phyloP scores from a whole-genome alignment of 176 grass and related monocot species.

The Phragmites australis region DNA sequence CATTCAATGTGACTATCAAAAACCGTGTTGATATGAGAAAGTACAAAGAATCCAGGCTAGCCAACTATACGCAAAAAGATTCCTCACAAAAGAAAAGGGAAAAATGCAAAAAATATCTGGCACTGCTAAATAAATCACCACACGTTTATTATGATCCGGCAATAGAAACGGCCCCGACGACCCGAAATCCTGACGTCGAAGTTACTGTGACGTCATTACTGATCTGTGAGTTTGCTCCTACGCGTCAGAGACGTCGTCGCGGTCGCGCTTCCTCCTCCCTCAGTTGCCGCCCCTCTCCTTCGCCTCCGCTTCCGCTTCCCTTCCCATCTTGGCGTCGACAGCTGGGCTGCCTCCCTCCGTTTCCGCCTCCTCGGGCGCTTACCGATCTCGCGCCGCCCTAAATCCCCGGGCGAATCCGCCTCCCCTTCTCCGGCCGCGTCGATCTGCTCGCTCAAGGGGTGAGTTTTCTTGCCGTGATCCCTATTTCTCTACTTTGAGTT shows the following conservation, averaged over 20 bases:
- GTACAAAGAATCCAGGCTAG: slow-evolving; percentile 10
- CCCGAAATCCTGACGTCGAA: no score
- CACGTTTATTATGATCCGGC: slow-evolving; percentile 25
- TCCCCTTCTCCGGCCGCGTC: background rate
- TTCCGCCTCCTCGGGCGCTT: slow-evolving; percentile 11
- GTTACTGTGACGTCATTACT: no score
- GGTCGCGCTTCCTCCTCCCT: background rate
- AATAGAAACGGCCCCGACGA: slow-evolving; percentile 37
- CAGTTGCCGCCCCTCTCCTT: background rate
- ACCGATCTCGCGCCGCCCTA: slow-evolving; percentile 31
- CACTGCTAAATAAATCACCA: slow-evolving; percentile 9
- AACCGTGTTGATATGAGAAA: no score
- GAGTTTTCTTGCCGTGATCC: slow-evolving; percentile 1
- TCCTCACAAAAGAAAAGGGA: background rate
- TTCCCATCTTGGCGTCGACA: slow-evolving; percentile 13
- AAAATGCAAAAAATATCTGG: slow-evolving; percentile 3
- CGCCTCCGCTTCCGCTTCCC: background rate
- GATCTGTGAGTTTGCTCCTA: no score
- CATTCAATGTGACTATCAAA: no score
- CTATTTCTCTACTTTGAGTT: background rate
- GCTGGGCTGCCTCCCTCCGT: slow-evolving; percentile 17
- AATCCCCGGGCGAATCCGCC: background rate
- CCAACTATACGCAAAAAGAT: background rate
- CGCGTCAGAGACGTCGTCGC: no score
- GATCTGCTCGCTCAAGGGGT: slow-evolving; percentile 21